A percentile compares a stretch with the other conserved stretches of the same genome.
Evolutionary conservation across 768 basidiomycete genomes (phyloP).

Genomic region (Inosperma sp.): DNA sequence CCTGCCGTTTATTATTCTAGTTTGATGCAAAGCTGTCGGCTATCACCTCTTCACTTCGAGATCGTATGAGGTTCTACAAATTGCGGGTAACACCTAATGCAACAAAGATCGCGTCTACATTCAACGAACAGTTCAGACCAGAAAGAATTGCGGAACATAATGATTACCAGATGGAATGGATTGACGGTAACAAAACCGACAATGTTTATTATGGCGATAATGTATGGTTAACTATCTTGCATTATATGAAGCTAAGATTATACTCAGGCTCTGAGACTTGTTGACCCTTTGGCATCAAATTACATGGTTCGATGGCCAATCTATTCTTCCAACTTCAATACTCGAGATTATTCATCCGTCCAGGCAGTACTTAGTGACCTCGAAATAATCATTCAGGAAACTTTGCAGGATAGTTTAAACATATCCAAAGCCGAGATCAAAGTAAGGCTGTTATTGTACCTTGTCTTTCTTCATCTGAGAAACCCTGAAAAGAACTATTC

Average conservation of each 20-base stretch:
- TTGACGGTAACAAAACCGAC: slow-evolving; percentile 45
- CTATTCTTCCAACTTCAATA: slow-evolving; percentile 77
- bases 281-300: slow-evolving; percentile 61
- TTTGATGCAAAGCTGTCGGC: slow-evolving; percentile 74
- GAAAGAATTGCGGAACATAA: slow-evolving; percentile 83
- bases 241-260: background rate
- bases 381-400: slow-evolving; percentile 58
- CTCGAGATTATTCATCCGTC: slow-evolving; percentile 64
- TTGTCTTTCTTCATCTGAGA: background rate
- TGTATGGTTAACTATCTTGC: slow-evolving; percentile 31
- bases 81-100: slow-evolving; percentile 69
- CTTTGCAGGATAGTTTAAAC: slow-evolving; percentile 56
- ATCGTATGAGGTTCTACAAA: slow-evolving; percentile 85
- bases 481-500: slow-evolving; percentile 66
- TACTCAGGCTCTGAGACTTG: slow-evolving; percentile 60
- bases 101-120: slow-evolving; percentile 63
- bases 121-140: slow-evolving; percentile 79
- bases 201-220: slow-evolving; percentile 68
- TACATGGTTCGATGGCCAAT: slow-evolving; percentile 84
- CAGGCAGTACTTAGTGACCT: slow-evolving; percentile 76
- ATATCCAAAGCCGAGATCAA: slow-evolving; percentile 54
- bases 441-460: slow-evolving; percentile 36
- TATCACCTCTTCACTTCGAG: slow-evolving; percentile 66
- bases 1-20: slow-evolving; percentile 31
- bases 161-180: slow-evolving; percentile 86